These are phyloP conservation scores for Farysia itapuensis DNA, from an alignment of 1,284 basidiomycete genomes.

Conservation along the genomic window DNA sequence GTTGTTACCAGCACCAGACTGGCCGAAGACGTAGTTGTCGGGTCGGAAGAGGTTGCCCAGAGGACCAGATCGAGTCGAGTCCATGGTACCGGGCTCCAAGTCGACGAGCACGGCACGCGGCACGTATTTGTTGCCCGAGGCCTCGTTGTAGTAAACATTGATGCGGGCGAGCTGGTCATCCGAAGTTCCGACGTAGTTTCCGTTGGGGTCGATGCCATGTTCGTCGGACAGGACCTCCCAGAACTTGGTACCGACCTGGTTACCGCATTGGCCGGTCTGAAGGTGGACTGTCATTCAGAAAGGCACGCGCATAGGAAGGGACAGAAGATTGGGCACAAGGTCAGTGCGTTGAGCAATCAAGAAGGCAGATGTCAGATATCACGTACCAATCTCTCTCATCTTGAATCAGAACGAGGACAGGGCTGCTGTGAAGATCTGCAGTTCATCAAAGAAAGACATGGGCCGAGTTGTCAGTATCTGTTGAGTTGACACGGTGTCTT, in stretches of 20 bases:
- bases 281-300: conserved; percentile 47
- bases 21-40: conserved; percentile 70
- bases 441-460: not conserved
- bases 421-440: too few species aligned
- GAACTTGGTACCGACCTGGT: conserved; percentile 78
- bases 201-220: conserved; percentile 91
- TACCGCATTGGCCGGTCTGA: conserved; percentile 61
- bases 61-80: conserved; percentile 69
- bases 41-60: conserved; percentile 79
- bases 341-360: not conserved
- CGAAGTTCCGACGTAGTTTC: conserved; percentile 83
- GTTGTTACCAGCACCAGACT: conserved; percentile 81
- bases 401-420: conserved; percentile 10
- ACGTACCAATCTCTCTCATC: conserved; percentile 47
- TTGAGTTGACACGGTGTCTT: too few species aligned
- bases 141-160: conserved; percentile 61
- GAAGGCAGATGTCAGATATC: not conserved
- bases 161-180: conserved; percentile 97
- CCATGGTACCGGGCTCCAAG: conserved; percentile 85
- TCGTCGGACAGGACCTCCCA: conserved; percentile 96
- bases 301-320: not conserved
- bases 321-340: not conserved
- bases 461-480: too few species aligned
- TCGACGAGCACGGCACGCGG: conserved; percentile 90
- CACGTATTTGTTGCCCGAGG: conserved; percentile 73